phyloP scores from a whole-genome alignment of 2,329 filamentous ascomycete species.

The Thermoascus crustaceus region DNA sequence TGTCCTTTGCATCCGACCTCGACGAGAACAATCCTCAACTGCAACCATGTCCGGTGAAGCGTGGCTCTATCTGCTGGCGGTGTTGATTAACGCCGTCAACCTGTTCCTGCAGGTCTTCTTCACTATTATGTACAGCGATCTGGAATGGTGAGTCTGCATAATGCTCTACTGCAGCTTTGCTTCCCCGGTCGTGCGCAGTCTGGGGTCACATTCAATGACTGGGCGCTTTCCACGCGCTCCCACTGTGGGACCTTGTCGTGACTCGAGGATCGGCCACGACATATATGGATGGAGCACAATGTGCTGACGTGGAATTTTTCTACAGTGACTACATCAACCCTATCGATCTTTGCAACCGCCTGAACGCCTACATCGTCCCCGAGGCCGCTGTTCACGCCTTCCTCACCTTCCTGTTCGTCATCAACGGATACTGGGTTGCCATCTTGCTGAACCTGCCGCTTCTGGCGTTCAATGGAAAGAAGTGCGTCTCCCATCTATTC shows the following conservation, averaged over 20 bases:
- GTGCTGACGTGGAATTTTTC: conserved; percentile 22
- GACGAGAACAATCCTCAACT: conserved; percentile 1
- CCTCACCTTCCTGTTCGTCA: conserved; percentile 88
- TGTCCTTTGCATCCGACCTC: background rate
- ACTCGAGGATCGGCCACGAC: too few species aligned
- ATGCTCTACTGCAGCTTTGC: background rate
- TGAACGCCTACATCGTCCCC: conserved; percentile 98
- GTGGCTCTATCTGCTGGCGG: conserved; percentile 95
- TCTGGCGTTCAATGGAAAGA: conserved; percentile 90
- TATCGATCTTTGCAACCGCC: conserved; percentile 98
- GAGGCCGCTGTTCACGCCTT: conserved; percentile 97
- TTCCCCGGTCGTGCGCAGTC: background rate
- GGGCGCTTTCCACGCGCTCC: too few species aligned
- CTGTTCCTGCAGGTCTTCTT: conserved; percentile 99
- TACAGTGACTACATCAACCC: conserved; percentile 98
- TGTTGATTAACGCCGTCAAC: conserved; percentile 99
- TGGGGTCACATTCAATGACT: too few species aligned
- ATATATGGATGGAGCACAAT: too few species aligned
- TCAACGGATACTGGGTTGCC: conserved; percentile 98
- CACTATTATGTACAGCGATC: conserved; percentile 99
- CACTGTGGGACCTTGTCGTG: too few species aligned
- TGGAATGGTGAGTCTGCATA: conserved; percentile 74
- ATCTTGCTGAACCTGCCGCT: conserved; percentile 87
- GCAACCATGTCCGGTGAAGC: conserved; percentile 87
- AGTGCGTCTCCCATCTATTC: conserved; percentile 70